These are phyloP conservation scores for Marasmius sp. DNA, from an alignment of 1,284 basidiomycete species.

Conservation along the genomic window DNA sequence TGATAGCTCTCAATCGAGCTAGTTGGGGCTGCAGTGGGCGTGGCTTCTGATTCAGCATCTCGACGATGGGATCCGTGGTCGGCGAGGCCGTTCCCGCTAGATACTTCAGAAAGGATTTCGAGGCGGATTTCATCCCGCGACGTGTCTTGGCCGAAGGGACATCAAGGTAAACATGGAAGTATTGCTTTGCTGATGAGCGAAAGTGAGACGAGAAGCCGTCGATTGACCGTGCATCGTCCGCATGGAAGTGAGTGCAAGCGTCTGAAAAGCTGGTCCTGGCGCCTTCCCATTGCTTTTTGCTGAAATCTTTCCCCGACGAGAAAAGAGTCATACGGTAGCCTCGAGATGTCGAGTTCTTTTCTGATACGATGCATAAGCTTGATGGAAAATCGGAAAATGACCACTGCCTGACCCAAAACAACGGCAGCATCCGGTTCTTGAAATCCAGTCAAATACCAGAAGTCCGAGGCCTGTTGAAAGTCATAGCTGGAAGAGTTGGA, in stretches of 20 bases:
- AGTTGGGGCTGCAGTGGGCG: too few species aligned
- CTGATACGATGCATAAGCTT: too few species aligned
- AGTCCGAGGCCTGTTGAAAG: too few species aligned
- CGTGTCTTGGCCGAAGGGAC: slow-evolving; percentile 19
- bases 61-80: too few species aligned
- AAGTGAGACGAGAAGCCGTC: slow-evolving; percentile 55
- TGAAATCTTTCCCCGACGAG: slow-evolving; percentile 73
- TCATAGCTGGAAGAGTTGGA: too few species aligned
- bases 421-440: too few species aligned
- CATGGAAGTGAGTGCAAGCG: slow-evolving; percentile 47
- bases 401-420: too few species aligned
- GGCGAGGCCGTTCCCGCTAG: slow-evolving; percentile 34
- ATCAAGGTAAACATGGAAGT: slow-evolving; percentile 43
- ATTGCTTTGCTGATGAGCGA: slow-evolving; percentile 30
- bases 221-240: too few species aligned
- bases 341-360: slow-evolving; percentile 62
- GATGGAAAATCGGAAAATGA: too few species aligned
- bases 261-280: slow-evolving; percentile 69
- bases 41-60: too few species aligned
- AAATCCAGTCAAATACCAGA: too few species aligned
- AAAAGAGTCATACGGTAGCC: slow-evolving; percentile 93
- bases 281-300: slow-evolving; percentile 92
- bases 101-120: slow-evolving; percentile 52
- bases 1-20: slow-evolving; percentile 69
- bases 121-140: slow-evolving; percentile 20